Evolutionary conservation across 1,284 basidiomycete species (phyloP), one percentile per base, ranked within the genome.

Genomic region (Marasmius sp.): DNA sequence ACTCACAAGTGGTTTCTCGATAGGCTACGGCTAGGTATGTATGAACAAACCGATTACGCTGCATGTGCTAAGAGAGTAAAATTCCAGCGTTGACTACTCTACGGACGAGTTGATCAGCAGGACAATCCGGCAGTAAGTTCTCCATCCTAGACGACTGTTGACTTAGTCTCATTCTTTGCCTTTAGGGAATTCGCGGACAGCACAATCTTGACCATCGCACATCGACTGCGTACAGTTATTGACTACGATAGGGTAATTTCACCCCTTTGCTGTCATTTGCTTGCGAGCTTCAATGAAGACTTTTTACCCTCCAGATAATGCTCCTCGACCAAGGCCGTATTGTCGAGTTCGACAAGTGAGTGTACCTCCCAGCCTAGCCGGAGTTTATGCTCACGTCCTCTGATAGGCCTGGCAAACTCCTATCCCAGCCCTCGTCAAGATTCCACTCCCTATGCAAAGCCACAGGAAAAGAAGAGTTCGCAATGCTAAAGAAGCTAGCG

Each of bases 261-360:
- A n/a, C 12, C 38, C n/a, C 34, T 50, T 50, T 12, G 16, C n/a
- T 10, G 12, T 9, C 51, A 10, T 4, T 27, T 16, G 6, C 33
- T 27, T 16, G 6, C 33, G 12, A 5, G 11, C 18, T n/a, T 7
- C 7, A 14, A 50, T 55, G 27, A 22, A 14, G 16, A 18, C 45
- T 8, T 37, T 34, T 51, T 37, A 53, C 57, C 49, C 36, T 49
- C 20, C 58, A 92, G 89, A 86, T 93, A 48, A 93, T 96, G 86
- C 81, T 95, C 45, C 85, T 95, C n/a, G 93, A 95, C 64, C 85
- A 94, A 72, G 93, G 94, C 7, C 83, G 82, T 2, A 93, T 97
- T 58, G 81, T 87, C 2, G 94, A 97, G 71, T 95, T 89, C 68
- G 93, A 92, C 69, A 75, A 74, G 82, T 83, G 65, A 56, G 76